These are phyloP conservation scores for Dovyalis caffra DNA, from an alignment of 345 rosid species.

Conservation along the genomic window DNA sequence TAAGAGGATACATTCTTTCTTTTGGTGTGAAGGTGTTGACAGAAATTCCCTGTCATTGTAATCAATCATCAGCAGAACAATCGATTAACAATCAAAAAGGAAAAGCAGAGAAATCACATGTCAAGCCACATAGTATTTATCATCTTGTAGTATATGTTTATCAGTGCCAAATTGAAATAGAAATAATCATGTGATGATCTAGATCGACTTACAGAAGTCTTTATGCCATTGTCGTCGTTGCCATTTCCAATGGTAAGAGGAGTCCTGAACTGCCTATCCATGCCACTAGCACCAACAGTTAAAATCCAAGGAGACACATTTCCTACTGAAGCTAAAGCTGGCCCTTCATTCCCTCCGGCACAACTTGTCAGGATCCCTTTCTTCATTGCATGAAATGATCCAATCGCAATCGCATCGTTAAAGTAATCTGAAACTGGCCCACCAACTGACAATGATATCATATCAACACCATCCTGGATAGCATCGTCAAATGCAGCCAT, in stretches of 20 bases:
- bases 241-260: neutral
- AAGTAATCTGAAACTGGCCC: neutral
- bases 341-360: slow-evolving; percentile 2
- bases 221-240: neutral
- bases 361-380: slow-evolving; percentile 1
- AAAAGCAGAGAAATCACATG: too few relatives aligned
- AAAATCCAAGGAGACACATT: slow-evolving; percentile 14
- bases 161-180: too few relatives aligned
- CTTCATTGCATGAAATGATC: slow-evolving; percentile 11
- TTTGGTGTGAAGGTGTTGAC: too few relatives aligned
- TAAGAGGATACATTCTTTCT: too few relatives aligned
- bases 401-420: neutral
- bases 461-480: slow-evolving; percentile 13
- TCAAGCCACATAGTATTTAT: too few relatives aligned
- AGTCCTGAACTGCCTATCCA: slow-evolving; percentile 7
- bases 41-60: too few relatives aligned
- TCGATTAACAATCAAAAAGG: too few relatives aligned
- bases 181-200: too few relatives aligned
- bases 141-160: too few relatives aligned
- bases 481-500: slow-evolving; percentile 16
- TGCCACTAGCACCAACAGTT: slow-evolving; percentile 6
- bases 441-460: slow-evolving; percentile 8
- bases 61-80: too few relatives aligned
- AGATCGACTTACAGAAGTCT: neutral
- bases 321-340: neutral